Evolutionary conservation across 805 yeast genomes (phyloP).

Genomic region (Monosporozyma aerobia): DNA sequence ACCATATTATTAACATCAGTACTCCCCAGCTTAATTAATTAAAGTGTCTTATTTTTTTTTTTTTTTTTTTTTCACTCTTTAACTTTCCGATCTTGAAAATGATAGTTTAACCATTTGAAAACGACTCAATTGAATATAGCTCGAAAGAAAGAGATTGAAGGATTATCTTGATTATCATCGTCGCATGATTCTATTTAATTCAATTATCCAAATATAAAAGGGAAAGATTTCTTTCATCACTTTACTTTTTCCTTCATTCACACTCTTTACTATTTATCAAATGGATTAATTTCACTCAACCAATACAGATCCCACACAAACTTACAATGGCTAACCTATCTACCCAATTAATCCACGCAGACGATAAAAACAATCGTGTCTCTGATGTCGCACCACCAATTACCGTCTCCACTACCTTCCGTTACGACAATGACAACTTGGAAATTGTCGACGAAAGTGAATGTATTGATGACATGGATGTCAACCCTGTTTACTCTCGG

Average conservation of each 20-base stretch:
- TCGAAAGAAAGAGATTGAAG: too few relatives aligned
- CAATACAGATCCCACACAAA: not conserved
- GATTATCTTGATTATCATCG: too few relatives aligned
- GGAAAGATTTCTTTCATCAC: too few relatives aligned
- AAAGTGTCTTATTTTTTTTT: not conserved
- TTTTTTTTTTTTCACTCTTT: not conserved
- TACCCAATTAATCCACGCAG: conserved; percentile 62
- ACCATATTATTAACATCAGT: not conserved
- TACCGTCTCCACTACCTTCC: conserved; percentile 70
- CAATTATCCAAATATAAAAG: not conserved
- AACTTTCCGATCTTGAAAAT: not conserved
- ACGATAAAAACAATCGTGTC: conserved; percentile 47
- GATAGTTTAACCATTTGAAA: not conserved
- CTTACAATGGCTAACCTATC: conserved; percentile 28
- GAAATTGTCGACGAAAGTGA: conserved; percentile 36
- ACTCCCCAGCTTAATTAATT: not conserved
- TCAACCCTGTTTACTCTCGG: conserved; percentile 55
- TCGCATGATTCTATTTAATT: not conserved
- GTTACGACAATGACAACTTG: conserved; percentile 50
- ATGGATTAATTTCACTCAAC: not conserved
- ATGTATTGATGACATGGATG: conserved; percentile 27
- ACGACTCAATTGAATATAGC: not conserved
- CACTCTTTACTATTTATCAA: not conserved
- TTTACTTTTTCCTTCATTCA: not conserved
- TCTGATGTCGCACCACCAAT: conserved; percentile 71